Evolutionary conservation across 805 yeast species (phyloP), one percentile per base, ranked within the genome.

Genomic region (Metschnikowia picachoensis): DNA sequence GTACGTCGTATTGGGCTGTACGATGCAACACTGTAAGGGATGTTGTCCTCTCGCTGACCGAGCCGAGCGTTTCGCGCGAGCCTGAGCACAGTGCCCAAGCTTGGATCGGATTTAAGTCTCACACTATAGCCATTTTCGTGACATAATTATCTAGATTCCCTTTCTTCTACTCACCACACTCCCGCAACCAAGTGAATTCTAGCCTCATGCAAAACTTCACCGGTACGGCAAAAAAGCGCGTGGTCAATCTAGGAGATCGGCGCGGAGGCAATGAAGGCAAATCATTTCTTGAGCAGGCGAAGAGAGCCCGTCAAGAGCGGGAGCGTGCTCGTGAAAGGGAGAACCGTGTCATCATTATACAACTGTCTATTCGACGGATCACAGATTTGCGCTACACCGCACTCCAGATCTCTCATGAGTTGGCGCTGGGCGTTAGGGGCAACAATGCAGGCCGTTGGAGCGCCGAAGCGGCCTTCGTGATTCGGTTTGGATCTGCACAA

Each of bases 271-370:
- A 63, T 43, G 39, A 35, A 13, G 41, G 44, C 30, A 41, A 37
- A 46, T 62, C 75, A 54, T 70, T 76, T 41, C 65, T 92, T n/a
- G 78, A 77, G 47, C 80, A 78, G 52, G 82, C 95, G 4, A 79
- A 79, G 53, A 67, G 67, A 34, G 89, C 87, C 50, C 72, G 97
- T 34, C 74, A 72, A 47, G 76, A 74, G 48, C 75, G 97, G 47
- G 90, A 86, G 47, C 61, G 67, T 30, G 74, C 68, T 13, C 72
- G 87, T 17, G 57, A 61, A 12, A 76, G 73, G 40, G 77, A 74
- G 34, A 68, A 63, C 32, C 78, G 87, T 1, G 81, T 80, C 0
- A 46, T 53, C 1, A 43, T 62, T 7, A 61, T 91, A 32, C 92
- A 85, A 58, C 56, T 69, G 3, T 59, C 68, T 11, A 67, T 80